Evolutionary conservation across 78 protist genomes (phyloP).

Genomic region (Polysphondylium violaceum): DNA sequence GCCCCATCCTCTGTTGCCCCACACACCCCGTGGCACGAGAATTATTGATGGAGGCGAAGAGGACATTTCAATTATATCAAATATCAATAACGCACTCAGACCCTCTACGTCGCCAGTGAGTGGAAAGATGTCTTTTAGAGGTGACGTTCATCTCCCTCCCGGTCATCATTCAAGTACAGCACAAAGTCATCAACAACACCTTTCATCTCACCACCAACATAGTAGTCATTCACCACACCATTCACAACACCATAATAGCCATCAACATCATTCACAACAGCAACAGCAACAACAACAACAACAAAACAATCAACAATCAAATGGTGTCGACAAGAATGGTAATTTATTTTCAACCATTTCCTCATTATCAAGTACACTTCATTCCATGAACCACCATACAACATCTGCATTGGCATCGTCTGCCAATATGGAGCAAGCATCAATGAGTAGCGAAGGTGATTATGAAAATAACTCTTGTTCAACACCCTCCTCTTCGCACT

Average conservation of each 20-base stretch:
- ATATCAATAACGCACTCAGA: neutral
- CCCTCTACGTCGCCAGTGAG: neutral
- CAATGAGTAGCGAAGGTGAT: neutral
- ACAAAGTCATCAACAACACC: neutral
- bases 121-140: neutral
- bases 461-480: neutral
- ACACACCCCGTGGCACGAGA: constrained; percentile 27
- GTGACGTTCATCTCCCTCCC: neutral
- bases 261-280: neutral
- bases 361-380: constrained; percentile 20
- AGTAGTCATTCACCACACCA: neutral
- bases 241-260: constrained; percentile 3
- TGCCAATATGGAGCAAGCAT: neutral
- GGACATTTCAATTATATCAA: neutral
- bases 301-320: neutral
- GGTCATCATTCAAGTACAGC: neutral
- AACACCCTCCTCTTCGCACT: constrained; percentile 1
- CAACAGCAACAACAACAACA: constrained; percentile 22
- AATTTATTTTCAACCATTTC: constrained; percentile 16
- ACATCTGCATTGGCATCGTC: neutral
- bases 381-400: neutral
- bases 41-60: neutral
- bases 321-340: neutral
- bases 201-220: neutral
- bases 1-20: constrained; percentile 17